Base-by-base conservation (phyloP, 2,329 filamentous ascomycete species). In the Coleophoma cylindrospora region DNA sequence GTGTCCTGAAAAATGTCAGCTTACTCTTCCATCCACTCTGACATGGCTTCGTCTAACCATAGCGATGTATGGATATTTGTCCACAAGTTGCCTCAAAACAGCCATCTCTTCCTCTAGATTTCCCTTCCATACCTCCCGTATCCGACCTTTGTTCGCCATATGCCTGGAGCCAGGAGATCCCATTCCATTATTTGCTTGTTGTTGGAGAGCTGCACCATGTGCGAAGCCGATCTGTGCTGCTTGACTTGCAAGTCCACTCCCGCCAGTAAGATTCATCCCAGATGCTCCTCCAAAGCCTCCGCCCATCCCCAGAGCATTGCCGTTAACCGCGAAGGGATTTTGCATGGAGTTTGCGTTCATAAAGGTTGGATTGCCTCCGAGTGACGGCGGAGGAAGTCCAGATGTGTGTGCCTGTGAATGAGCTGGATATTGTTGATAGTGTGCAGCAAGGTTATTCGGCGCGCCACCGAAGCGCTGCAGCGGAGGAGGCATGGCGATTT, bases 121-220 rank as follows among this genome's bases (percentile, higher is more conserved):
- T 61, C 90, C 83, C 66, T 87, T 87, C 94, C 94, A 99, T 37
- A 99, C 94, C 63, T 99, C 92, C 57, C 91, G 82, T 84, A 97
- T 97, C 67, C 91, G 80, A 54, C 84, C 82, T 63, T 90, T 89
- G 33, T 74, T 75, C 15, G 79, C 79, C 53, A 81, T 76, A 50
- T 67, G 67, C 70, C 80, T 82, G 68, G 69, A 70, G 59, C 68
- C 78, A 65, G 80, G 74, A 49, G 79, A 73, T 50, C 73, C 68
- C 53, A 76, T 70, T n/a, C 73, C 70, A 54, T 76, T 79, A 52
- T 81, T 74, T 53, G 74, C 71, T 54, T 83, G 78, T 45, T 81
- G 80, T 58, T 85, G 80, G 65, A 85, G 80, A 63, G 68, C 76
- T 67, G 74, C 86, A 67, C 84, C 87, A 64, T 92, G 85, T 51